Conservation (phyloP, 176 grass and related monocot genomes). For the Musa troglodytarum region DNA sequence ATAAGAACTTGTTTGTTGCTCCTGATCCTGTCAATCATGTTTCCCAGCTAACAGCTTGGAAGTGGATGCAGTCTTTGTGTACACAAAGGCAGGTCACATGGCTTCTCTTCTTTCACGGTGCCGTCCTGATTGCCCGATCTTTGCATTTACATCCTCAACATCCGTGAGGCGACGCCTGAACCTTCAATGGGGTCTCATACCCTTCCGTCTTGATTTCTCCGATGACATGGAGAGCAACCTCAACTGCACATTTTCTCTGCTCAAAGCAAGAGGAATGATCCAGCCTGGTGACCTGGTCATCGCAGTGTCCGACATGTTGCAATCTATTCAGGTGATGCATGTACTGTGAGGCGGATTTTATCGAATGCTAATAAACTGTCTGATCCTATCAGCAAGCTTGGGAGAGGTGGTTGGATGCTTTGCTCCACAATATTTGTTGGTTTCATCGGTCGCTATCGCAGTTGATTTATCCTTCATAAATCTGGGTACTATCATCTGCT, state of each 20-base stretch:
- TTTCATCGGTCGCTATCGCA: no score
- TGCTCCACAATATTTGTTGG: no score
- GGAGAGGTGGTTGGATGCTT: not conserved
- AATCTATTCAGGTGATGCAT: conserved; percentile 96
- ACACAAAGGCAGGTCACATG: conserved; percentile 72
- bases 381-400: no score
- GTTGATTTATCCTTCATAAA: no score
- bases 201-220: conserved; percentile 59
- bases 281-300: conserved; percentile 80
- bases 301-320: conserved; percentile 82
- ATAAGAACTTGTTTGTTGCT: not conserved
- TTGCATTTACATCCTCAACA: conserved; percentile 74
- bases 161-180: conserved; percentile 60
- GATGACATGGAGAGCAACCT: conserved; percentile 97
- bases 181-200: conserved; percentile 90
- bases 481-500: no score
- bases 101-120: conserved; percentile 78
- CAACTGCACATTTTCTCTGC: conserved; percentile 81
- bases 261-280: conserved; percentile 91
- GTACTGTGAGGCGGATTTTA: conserved; percentile 39
- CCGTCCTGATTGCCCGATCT: conserved; percentile 82
- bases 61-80: conserved; percentile 83
- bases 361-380: no score
- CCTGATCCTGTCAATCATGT: not conserved
- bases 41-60: conserved; percentile 75